Base-by-base conservation (phyloP, 345 rosid genomes). In the Aquilaria yunnanensis region DNA sequence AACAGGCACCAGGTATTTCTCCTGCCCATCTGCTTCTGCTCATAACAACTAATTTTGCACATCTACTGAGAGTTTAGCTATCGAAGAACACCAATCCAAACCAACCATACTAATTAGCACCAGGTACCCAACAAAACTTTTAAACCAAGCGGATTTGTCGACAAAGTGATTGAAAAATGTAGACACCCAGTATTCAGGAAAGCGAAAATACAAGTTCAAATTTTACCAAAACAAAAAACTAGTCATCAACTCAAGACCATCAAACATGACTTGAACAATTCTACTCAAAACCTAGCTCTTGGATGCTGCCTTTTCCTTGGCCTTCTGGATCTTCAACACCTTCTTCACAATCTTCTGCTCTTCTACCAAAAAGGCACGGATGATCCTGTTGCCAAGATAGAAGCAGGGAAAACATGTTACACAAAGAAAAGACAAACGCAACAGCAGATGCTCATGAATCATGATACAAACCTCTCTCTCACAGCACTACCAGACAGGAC, bases 401-500 rank as follows among this genome's bases (percentile, higher is more conserved):
- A 51, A 0, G 34, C 5, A 52, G n/a, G 7, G 0, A 46, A 9
- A 9, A 31, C 59, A 11, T 34, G 30, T 48, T 50, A 9, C 56
- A 1, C 1, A 9, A 48, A 7, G 34, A 5, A 0, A 14, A 60
- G 47, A 54, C 13, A 34, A 11, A 12, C 0, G 4, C 12, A 47
- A n/a, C 4, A 12, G 6, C 47, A 10, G 31, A 29, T 13, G 14
- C 32, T 12, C 23, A 14, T 31, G 30, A 47, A 54, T 16, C 49
- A 12, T 48, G 56, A 23, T 34, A 65, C 76, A 14, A 68, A 90
- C 97, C 97, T 87, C 70, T 87, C 97, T 56, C 97, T 77, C 33
- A 87, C 95, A 76, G 97, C 97, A 77, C 80, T 72, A 60, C 83
- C 96, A 9, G 89, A 87, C 70, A 90, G 62, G 34, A 90, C 96